Evolutionary conservation across 2,329 filamentous ascomycete genomes (phyloP), one percentile per base, ranked within the genome.

Genomic region (Calonectria leucothoes): DNA sequence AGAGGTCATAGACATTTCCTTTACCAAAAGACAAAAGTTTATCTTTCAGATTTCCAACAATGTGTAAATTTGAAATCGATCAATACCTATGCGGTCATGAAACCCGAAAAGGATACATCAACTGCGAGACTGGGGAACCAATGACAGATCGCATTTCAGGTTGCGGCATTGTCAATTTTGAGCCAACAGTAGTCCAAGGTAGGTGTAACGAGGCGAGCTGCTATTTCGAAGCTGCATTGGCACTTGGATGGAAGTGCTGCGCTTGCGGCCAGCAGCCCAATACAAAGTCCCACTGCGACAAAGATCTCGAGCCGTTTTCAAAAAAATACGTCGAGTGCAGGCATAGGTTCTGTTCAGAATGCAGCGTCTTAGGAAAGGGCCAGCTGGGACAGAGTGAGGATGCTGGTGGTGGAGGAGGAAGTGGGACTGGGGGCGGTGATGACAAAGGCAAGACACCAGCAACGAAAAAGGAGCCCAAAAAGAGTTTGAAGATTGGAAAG

Each of bases 161-260:
- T 37, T 79, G 78, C 48, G 78, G 78, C 29, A 37, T 42, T 3
- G n/a, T 79, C 29, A 17, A 75, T 65, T 80, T 77, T 29, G 76
- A 66, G 2, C 69, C 74, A 0, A 25, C 49, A 5, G 23, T 42
- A 69, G 29, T 64, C 61, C 10, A 45, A 31, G 11, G 45, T 4
- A 23, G 66, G 15, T 80, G 78, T 48, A 64, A 45, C 17, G 51
- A 52, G 8, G 4, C 63, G 3, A 66, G 49, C 29, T 80, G 78
- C 52, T 14, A 45, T 10, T 80, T 74, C 51, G n/a, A 42, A 2
- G 72, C 76, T 23, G 77, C 75, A 25, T 71, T 74, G 59, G 59
- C 65, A 27, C 64, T 48, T 20, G 78, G 75, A 29, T 80, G 78
- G 78, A 39, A 23, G 3, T 80, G 78, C 57, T 80, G 78, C 63